Evolutionary conservation across 1,284 basidiomycete genomes (phyloP).

Genomic region (Cystobasidium pallidum): DNA sequence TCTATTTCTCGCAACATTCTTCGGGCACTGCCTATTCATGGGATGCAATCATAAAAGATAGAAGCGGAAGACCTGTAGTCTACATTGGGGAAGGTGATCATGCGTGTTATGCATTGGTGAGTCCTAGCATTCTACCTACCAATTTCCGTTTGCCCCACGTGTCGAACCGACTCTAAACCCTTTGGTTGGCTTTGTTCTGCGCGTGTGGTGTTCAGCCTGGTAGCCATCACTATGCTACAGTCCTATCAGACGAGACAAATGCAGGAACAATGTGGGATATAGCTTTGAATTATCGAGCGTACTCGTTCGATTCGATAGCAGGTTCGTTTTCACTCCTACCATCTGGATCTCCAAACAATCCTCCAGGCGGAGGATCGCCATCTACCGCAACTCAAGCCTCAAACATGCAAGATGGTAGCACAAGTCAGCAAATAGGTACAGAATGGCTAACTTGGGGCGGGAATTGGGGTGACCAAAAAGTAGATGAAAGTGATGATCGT

Average conservation of each 20-base stretch:
- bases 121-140: not conserved
- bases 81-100: constrained; percentile 31
- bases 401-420: not conserved
- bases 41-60: constrained; percentile 1
- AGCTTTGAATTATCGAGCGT: constrained; percentile 34
- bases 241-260: constrained; percentile 24
- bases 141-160: not conserved
- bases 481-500: constrained; percentile 8
- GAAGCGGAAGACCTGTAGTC: constrained; percentile 12
- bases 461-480: constrained; percentile 37
- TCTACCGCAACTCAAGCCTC: not conserved
- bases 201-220: constrained; percentile 22
- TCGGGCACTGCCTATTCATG: constrained; percentile 25
- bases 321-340: constrained; percentile 7
- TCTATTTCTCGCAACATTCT: constrained; percentile 32
- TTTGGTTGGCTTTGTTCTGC: constrained; percentile 1
- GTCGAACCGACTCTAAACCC: not conserved
- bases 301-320: constrained; percentile 20
- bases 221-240: constrained; percentile 10
- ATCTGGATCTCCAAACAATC: not conserved
- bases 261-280: constrained; percentile 34
- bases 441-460: constrained; percentile 30
- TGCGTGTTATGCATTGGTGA: constrained; percentile 27
- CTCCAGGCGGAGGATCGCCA: not conserved
- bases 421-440: not conserved